Percentiles rank a stretch among this genome's conserved stretches.
phyloP scores from a whole-genome alignment of 257 asterid species.

The Agastache rugosa region DNA sequence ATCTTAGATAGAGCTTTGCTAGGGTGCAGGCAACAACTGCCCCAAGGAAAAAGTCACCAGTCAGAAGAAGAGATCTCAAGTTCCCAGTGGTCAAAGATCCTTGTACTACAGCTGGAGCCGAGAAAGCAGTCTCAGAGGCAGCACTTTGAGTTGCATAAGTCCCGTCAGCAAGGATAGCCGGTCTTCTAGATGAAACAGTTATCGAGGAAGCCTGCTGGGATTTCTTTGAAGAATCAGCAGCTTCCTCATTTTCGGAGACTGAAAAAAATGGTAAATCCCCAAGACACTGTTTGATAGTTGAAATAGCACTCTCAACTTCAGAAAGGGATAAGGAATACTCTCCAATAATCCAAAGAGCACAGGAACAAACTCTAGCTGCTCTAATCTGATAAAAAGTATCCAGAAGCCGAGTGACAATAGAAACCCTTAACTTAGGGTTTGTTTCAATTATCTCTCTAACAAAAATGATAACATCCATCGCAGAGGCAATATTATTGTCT shows the following conservation, averaged over 20 bases:
- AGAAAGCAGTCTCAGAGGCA: conserved; percentile 92
- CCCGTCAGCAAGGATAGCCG: conserved; percentile 95
- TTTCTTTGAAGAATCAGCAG: conserved; percentile 74
- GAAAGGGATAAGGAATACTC: conserved; percentile 87
- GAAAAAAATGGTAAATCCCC: conserved; percentile 92
- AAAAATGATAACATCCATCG: conserved; percentile 84
- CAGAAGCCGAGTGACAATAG: conserved; percentile 81
- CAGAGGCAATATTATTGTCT: conserved; percentile 90
- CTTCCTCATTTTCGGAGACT: conserved; percentile 77
- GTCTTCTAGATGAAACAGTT: conserved; percentile 91
- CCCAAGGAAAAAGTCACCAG: conserved; percentile 94
- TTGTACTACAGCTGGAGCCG: conserved; percentile 76
- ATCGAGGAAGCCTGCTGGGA: conserved; percentile 72
- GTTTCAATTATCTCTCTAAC: conserved; percentile 95
- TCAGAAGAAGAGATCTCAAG: conserved; percentile 88
- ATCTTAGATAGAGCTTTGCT: conserved; percentile 79
- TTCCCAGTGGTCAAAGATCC: conserved; percentile 72
- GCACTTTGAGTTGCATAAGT: conserved; percentile 98
- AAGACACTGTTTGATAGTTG: conserved; percentile 92
- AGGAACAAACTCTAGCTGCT: conserved; percentile 89
- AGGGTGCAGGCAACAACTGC: conserved; percentile 89
- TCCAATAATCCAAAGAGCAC: conserved; percentile 97
- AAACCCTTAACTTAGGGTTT: conserved; percentile 86
- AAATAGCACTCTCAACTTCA: conserved; percentile 86
- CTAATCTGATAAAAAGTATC: conserved; percentile 94